Percentiles rank a stretch among this genome's conserved stretches.
These are phyloP conservation scores for Arbutus unedo DNA, from an alignment of 148 eudicot species.

Conservation along the genomic window DNA sequence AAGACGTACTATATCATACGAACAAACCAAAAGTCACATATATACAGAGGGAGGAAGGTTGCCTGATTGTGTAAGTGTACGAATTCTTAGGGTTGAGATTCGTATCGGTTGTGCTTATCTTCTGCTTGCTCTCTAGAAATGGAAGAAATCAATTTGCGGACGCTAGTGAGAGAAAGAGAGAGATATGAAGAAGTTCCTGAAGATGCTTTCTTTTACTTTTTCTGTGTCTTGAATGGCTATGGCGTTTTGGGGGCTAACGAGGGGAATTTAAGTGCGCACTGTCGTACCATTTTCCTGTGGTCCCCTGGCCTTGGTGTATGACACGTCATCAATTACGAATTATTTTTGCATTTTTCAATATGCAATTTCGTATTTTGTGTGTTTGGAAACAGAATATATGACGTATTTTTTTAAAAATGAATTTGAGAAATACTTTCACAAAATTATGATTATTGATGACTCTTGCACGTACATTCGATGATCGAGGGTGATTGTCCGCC, in stretches of 20 bases:
- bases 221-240: too few relatives aligned
- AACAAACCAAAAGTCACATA: too few relatives aligned
- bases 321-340: background rate
- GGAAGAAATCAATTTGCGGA: background rate
- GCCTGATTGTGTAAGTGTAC: background rate
- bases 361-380: too few relatives aligned
- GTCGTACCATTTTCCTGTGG: background rate
- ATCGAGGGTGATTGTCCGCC: too few relatives aligned
- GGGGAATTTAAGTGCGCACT: background rate
- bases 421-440: too few relatives aligned
- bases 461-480: too few relatives aligned
- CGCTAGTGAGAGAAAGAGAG: background rate
- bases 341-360: too few relatives aligned
- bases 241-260: background rate
- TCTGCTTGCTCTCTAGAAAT: background rate
- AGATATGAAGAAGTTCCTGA: background rate
- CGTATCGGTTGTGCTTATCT: background rate
- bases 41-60: background rate
- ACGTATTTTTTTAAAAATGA: too few relatives aligned
- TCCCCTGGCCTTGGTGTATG: background rate
- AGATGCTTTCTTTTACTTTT: background rate
- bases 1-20: too few relatives aligned
- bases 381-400: too few relatives aligned
- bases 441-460: too few relatives aligned
- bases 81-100: conserved; percentile 14